Evolutionary conservation across 1,284 basidiomycete species (phyloP).

Genomic region (Pyrrhoderma noxium): DNA sequence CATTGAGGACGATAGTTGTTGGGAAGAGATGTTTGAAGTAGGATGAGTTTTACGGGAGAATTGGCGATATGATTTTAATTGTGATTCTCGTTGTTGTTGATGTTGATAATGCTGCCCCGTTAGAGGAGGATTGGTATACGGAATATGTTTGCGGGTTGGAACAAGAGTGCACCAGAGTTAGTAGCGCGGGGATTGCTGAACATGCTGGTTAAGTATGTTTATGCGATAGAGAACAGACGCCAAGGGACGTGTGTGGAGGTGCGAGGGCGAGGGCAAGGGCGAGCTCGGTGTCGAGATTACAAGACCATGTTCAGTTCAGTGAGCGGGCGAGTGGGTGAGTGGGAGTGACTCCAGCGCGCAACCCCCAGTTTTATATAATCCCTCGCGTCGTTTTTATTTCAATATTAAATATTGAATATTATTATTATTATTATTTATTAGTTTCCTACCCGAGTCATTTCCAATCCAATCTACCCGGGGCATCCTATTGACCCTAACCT

Average conservation of each 20-base stretch:
- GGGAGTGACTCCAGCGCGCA: too few species aligned
- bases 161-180: conserved; percentile 76
- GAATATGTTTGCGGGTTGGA: conserved; percentile 77
- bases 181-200: conserved; percentile 74
- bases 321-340: neutral
- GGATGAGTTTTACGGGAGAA: too few species aligned
- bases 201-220: conserved; percentile 50
- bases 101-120: conserved; percentile 23
- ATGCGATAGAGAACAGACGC: conserved; percentile 33
- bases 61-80: too few species aligned
- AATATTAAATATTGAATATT: too few species aligned
- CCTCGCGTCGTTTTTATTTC: too few species aligned
- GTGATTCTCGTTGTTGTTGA: conserved; percentile 18
- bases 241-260: conserved; percentile 23
- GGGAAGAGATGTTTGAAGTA: neutral
- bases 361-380: too few species aligned
- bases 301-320: neutral
- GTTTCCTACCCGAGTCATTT: too few species aligned
- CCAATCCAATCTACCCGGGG: too few species aligned
- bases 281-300: conserved; percentile 11
- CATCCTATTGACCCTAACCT: too few species aligned
- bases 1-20: neutral
- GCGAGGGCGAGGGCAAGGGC: conserved; percentile 25
- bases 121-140: conserved; percentile 73
- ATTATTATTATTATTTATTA: too few species aligned